Percentiles rank a stretch among this genome's conserved stretches.
These are phyloP conservation scores for Didymella segeticola DNA, from an alignment of 2,329 filamentous ascomycete genomes.

Conservation along the genomic window DNA sequence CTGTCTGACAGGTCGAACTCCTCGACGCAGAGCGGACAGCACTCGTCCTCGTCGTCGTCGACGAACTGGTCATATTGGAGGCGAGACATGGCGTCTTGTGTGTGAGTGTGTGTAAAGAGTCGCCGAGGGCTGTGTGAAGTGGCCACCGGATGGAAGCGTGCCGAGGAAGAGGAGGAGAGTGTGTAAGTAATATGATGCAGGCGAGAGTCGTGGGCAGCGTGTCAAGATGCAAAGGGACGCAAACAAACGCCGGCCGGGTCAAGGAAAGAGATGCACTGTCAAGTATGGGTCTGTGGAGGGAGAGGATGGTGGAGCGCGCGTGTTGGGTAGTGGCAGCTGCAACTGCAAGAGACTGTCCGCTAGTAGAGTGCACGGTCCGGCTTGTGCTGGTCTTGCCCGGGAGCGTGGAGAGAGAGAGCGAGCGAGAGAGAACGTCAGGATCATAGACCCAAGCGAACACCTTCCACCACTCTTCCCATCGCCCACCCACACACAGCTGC, in stretches of 20 bases:
- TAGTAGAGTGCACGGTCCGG: conserved; percentile 7
- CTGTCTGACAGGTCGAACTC: conserved; percentile 98
- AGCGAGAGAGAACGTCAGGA: conserved; percentile 15
- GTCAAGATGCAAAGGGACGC: conserved; percentile 13
- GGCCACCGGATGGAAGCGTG: conserved; percentile 28
- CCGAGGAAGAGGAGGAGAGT: neutral
- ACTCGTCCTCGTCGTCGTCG: conserved; percentile 60
- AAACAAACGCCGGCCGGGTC: conserved; percentile 44
- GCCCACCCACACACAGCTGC: conserved; percentile 25
- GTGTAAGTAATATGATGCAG: neutral
- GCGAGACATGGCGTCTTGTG: conserved; percentile 54
- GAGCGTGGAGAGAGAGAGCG: no score
- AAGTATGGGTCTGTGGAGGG: conserved; percentile 18
- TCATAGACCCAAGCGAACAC: neutral
- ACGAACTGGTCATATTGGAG: conserved; percentile 61
- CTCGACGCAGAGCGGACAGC: conserved; percentile 95
- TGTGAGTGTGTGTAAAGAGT: conserved; percentile 9
- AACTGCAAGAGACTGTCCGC: conserved; percentile 15
- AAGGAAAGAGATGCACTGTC: conserved; percentile 35
- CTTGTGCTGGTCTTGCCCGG: neutral
- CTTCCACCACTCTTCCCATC: conserved; percentile 19
- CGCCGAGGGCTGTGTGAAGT: conserved; percentile 30
- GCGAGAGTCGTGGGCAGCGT: neutral
- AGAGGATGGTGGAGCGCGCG: conserved; percentile 21
- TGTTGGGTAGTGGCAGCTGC: conserved; percentile 2